These are phyloP conservation scores for Phytophthora syringae DNA, from an alignment of 352 stramenopile genomes.

Conservation along the genomic window DNA sequence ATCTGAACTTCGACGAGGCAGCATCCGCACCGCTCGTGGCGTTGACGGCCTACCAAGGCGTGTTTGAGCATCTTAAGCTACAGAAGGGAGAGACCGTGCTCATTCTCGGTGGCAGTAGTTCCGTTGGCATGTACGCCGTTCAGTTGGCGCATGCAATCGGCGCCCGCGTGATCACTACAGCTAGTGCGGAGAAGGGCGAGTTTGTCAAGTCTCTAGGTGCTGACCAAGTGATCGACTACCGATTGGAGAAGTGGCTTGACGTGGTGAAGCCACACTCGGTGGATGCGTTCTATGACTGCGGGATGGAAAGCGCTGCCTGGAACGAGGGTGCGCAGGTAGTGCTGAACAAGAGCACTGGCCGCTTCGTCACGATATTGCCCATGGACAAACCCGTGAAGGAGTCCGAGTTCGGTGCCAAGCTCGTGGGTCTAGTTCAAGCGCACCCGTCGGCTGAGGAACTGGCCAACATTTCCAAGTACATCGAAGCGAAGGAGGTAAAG, in stretches of 20 bases:
- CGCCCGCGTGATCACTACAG: slow-evolving; percentile 55
- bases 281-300: slow-evolving; percentile 45
- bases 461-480: too few species aligned
- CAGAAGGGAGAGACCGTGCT: slow-evolving; percentile 43
- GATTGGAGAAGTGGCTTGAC: slow-evolving; percentile 37
- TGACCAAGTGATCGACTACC: slow-evolving; percentile 73
- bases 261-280: slow-evolving; percentile 39
- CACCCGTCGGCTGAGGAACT: too few species aligned
- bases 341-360: slow-evolving; percentile 32
- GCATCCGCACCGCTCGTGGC: slow-evolving; percentile 34
- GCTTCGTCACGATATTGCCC: slow-evolving; percentile 47
- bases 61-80: slow-evolving; percentile 32
- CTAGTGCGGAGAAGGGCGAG: slow-evolving; percentile 29
- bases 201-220: slow-evolving; percentile 55
- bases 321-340: slow-evolving; percentile 37
- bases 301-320: slow-evolving; percentile 36
- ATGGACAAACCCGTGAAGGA: too few species aligned
- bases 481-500: too few species aligned
- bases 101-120: slow-evolving; percentile 62
- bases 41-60: slow-evolving; percentile 44
- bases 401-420: too few species aligned
- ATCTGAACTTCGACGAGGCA: slow-evolving; percentile 35
- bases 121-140: slow-evolving; percentile 54
- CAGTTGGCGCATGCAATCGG: slow-evolving; percentile 61
- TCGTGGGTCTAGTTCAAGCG: too few species aligned